These are phyloP conservation scores for Phytophthora pistaciae DNA, from an alignment of 352 stramenopile species.

Conservation along the genomic window DNA sequence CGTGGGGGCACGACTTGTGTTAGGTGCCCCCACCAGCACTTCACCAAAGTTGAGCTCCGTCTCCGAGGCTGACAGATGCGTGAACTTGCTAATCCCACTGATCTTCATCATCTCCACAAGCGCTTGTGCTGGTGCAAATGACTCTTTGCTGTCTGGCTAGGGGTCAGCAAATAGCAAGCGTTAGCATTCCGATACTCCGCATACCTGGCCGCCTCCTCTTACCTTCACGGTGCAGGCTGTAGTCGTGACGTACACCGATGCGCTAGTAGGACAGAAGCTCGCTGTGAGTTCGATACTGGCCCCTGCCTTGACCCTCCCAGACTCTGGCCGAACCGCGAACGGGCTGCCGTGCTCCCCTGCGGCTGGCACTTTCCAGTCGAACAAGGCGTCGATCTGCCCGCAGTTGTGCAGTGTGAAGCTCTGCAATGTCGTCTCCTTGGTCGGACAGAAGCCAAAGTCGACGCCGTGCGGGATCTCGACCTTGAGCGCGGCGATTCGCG, in stretches of 20 bases:
- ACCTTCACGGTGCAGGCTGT: constrained; percentile 71
- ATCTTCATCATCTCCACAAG: constrained; percentile 83
- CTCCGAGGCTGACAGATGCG: constrained; percentile 86
- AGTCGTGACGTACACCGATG: constrained; percentile 90
- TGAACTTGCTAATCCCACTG: constrained; percentile 91
- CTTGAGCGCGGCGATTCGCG: constrained; percentile 79
- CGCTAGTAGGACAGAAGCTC: constrained; percentile 73
- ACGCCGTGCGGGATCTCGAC: constrained; percentile 67
- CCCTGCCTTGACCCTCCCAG: constrained; percentile 73
- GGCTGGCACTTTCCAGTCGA: constrained; percentile 84
- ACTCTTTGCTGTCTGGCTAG: constrained; percentile 40
- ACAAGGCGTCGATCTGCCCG: constrained; percentile 87
- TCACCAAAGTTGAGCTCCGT: constrained; percentile 87
- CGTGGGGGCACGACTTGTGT: constrained; percentile 50
- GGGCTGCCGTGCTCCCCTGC: constrained; percentile 70
- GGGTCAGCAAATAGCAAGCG: neutral
- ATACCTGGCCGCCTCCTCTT: constrained; percentile 15
- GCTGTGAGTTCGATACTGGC: constrained; percentile 72
- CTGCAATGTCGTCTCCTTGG: constrained; percentile 77
- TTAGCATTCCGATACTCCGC: neutral
- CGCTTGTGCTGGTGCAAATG: constrained; percentile 28
- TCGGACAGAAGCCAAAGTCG: constrained; percentile 93
- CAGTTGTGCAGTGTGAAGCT: constrained; percentile 87
- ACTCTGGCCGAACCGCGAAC: constrained; percentile 82
- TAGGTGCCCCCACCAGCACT: constrained; percentile 70